Base-by-base conservation (phyloP, 2,329 filamentous ascomycete genomes). In the Blastomyces parvus region DNA sequence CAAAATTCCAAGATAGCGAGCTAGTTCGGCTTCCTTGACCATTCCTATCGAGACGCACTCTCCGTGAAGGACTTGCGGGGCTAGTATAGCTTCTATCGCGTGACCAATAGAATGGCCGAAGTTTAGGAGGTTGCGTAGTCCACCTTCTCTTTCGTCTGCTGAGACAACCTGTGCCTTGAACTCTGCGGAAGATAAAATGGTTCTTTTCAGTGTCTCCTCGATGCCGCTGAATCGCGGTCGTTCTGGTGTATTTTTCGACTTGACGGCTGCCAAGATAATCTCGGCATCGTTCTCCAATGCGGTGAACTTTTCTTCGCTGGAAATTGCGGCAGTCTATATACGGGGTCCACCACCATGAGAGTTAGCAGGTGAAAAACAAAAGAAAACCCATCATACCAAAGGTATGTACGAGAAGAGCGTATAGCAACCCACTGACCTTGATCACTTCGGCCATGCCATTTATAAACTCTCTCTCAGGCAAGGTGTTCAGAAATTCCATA, bases 381-480 rank as follows among this genome's bases (percentile, higher is more conserved):
- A 30, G 27, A n/a, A n/a, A 3, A 5, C 25, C 48, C 6, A 2
- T 55, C 6, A 2, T 25, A 42, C 3, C 0, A 11, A 57, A 27
- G 22, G 13, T 50, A 52, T 5, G 13, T 14, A 58, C 17, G 22
- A 44, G 44, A 59, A 19, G 40, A n/a, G 22, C 27, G 42, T 19
- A 17, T 42, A 59, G 25, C 19, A 40, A n/a, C 13, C 17, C 19
- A 62, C 70, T 62, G 69, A 79, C 78, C 75, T 97, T 97, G 74
- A 97, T 84, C 38, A 99, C 93, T 79, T 99, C 94, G 33, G 93
- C 94, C 93, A 99, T 97, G 65, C 94, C 94, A 74, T 99, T 99
- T 77, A 97, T 91, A 72, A 99, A 93, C 77, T 99, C 93, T 68
- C 94, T 84, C 67, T 88, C 87, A 0, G 93, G 92, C 25, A 99